phyloP scores from a whole-genome alignment of 352 stramenopile genomes.

The Pythium grandisporangium region DNA sequence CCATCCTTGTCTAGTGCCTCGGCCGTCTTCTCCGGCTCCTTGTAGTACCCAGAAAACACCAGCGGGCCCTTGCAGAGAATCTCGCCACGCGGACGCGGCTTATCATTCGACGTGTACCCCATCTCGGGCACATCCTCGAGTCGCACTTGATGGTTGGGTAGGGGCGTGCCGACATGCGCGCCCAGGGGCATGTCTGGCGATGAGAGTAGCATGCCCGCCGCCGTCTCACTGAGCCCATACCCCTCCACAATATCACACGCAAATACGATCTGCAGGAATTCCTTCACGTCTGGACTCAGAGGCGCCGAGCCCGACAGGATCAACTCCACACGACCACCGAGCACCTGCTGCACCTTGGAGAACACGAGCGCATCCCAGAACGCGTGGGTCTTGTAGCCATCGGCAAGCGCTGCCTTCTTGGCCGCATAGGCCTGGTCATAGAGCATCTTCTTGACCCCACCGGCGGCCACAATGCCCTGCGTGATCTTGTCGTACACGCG shows the following conservation, averaged over 20 bases:
- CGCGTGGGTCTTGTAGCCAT: constrained; percentile 27
- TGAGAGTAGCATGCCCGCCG: constrained; percentile 71
- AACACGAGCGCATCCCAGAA: constrained; percentile 94
- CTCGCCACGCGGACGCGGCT: constrained; percentile 31
- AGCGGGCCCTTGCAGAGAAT: constrained; percentile 48
- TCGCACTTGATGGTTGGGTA: constrained; percentile 78
- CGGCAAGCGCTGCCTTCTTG: constrained; percentile 25
- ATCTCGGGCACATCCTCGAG: constrained; percentile 93
- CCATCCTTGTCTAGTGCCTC: constrained; percentile 86
- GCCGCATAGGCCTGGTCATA: constrained; percentile 29
- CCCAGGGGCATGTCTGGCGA: constrained; percentile 23
- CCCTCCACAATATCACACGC: constrained; percentile 85
- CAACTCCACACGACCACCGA: constrained; percentile 80
- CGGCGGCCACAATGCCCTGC: constrained; percentile 27
- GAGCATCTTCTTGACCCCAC: constrained; percentile 32
- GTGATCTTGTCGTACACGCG: constrained; percentile 94
- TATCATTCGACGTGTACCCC: constrained; percentile 85
- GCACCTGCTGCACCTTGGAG: constrained; percentile 64
- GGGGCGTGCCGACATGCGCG: constrained; percentile 88
- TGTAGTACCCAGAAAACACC: constrained; percentile 90
- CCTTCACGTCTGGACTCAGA: constrained; percentile 85
- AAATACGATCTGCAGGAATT: constrained; percentile 90
- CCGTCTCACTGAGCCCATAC: constrained; percentile 93
- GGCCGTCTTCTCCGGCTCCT: constrained; percentile 83
- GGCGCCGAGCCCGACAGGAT: constrained; percentile 91